Evolutionary conservation across 129 eudicot species (phyloP).

Genomic region (Saposhnikovia divaricata): DNA sequence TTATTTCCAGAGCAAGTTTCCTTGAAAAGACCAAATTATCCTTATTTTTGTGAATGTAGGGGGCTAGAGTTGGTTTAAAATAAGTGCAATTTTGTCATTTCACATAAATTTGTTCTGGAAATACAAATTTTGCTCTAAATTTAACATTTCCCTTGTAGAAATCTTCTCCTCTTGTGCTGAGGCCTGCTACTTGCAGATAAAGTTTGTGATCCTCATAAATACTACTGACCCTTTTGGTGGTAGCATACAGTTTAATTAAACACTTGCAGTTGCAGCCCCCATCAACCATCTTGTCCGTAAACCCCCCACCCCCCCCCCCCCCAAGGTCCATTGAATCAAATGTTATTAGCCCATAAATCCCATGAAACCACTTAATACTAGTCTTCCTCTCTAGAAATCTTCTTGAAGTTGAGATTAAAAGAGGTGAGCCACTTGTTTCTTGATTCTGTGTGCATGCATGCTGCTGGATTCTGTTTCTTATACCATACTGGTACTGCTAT

Average conservation of each 20-base stretch:
- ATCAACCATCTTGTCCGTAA: not conserved
- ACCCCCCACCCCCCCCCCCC: not conserved
- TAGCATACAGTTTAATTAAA: too few relatives aligned
- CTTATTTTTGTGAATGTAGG: too few relatives aligned
- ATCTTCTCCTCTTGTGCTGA: not conserved
- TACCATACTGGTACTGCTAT: not conserved
- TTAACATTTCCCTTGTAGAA: too few relatives aligned
- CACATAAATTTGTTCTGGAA: too few relatives aligned
- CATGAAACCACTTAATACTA: not conserved
- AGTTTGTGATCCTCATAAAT: not conserved
- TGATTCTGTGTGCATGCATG: constrained; percentile 17
- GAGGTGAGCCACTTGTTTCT: constrained; percentile 11
- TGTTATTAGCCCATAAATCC: not conserved
- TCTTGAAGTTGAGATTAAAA: not conserved
- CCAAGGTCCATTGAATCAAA: too few relatives aligned
- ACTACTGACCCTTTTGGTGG: not conserved
- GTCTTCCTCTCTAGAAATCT: not conserved
- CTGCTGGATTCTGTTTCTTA: not conserved
- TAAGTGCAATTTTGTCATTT: too few relatives aligned
- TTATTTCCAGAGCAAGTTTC: too few relatives aligned
- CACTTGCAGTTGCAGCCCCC: not conserved
- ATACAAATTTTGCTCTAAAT: too few relatives aligned
- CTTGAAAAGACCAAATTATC: too few relatives aligned
- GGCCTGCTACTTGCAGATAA: not conserved
- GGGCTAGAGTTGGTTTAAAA: too few relatives aligned